Percentiles rank a stretch among this genome's conserved stretches.
Conservation (phyloP, 768 basidiomycete species). For the Strobilomyces echinocephalus region DNA sequence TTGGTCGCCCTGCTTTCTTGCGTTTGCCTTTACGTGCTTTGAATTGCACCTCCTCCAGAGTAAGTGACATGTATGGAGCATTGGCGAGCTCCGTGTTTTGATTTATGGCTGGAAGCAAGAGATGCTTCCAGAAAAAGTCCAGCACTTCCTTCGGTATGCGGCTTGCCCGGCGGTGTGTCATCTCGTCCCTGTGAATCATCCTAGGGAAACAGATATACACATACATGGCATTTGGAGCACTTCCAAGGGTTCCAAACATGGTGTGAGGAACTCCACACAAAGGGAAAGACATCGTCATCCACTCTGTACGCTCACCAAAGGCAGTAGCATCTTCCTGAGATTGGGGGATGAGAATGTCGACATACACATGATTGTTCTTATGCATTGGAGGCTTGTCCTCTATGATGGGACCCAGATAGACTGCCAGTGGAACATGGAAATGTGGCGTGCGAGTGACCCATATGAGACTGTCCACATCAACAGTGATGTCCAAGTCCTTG, state of each 20-base stretch:
- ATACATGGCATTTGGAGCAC: neutral
- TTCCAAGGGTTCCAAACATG: neutral
- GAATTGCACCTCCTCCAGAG: neutral
- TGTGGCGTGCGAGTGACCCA: neutral
- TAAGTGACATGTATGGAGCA: neutral
- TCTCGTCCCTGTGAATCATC: slow-evolving; percentile 5
- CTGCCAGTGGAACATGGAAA: neutral
- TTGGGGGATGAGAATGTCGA: too few species aligned
- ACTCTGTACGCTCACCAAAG: neutral
- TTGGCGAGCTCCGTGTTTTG: neutral
- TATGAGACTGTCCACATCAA: slow-evolving; percentile 6
- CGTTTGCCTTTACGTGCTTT: neutral
- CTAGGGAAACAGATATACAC: slow-evolving; percentile 6
- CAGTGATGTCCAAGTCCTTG: neutral
- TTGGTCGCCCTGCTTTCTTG: neutral
- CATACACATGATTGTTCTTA: too few species aligned
- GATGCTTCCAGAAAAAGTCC: slow-evolving; percentile 6
- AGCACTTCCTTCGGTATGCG: neutral
- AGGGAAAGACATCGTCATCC: slow-evolving; percentile 7
- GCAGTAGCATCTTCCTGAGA: neutral
- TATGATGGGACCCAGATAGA: neutral
- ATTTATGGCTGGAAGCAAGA: slow-evolving; percentile 2
- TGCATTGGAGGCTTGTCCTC: neutral
- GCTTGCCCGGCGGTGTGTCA: neutral
- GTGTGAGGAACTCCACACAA: slow-evolving; percentile 5